Percentiles rank a stretch among this genome's conserved stretches.
Conservation (phyloP, 176 grass and related monocot genomes). For the Raddia distichophylla region DNA sequence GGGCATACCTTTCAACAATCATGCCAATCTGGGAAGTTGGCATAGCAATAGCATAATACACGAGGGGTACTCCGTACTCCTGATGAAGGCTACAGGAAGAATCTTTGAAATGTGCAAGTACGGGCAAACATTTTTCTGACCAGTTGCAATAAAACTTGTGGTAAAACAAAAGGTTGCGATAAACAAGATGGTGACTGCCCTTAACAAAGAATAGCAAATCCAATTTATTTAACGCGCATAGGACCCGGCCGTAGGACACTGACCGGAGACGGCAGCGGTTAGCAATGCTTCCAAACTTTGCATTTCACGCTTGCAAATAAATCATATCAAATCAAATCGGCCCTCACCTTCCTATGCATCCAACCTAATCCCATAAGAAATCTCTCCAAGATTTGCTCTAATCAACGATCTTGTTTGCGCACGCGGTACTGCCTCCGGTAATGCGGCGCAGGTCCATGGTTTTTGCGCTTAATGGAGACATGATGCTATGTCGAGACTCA, state of each 20-base stretch:
- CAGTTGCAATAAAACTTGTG: slow-evolving; percentile 44
- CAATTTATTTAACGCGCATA: slow-evolving; percentile 37
- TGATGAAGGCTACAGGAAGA: slow-evolving; percentile 34
- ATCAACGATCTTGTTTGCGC: slow-evolving; percentile 36
- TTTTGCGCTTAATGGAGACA: slow-evolving; percentile 5
- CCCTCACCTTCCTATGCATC: background rate
- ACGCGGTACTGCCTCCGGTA: background rate
- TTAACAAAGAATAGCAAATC: background rate
- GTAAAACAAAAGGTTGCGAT: slow-evolving; percentile 23
- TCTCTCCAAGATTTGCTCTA: slow-evolving; percentile 28
- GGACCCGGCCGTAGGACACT: slow-evolving; percentile 24
- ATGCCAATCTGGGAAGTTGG: slow-evolving; percentile 20
- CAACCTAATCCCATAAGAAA: slow-evolving; percentile 31
- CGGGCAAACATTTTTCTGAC: slow-evolving; percentile 16
- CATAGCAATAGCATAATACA: background rate
- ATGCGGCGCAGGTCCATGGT: slow-evolving; percentile 18
- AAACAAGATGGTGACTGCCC: background rate
- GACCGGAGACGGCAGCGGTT: slow-evolving; percentile 39
- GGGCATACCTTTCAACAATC: slow-evolving; percentile 11
- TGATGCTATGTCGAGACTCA: background rate
- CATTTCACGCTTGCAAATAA: slow-evolving; percentile 33
- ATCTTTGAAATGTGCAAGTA: slow-evolving; percentile 41
- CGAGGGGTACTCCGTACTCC: background rate
- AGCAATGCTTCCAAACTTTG: slow-evolving; percentile 49
- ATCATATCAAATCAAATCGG: slow-evolving; percentile 16